These are phyloP conservation scores for Lactarius sanguifluus DNA, from an alignment of 768 basidiomycete species.

Conservation along the genomic window DNA sequence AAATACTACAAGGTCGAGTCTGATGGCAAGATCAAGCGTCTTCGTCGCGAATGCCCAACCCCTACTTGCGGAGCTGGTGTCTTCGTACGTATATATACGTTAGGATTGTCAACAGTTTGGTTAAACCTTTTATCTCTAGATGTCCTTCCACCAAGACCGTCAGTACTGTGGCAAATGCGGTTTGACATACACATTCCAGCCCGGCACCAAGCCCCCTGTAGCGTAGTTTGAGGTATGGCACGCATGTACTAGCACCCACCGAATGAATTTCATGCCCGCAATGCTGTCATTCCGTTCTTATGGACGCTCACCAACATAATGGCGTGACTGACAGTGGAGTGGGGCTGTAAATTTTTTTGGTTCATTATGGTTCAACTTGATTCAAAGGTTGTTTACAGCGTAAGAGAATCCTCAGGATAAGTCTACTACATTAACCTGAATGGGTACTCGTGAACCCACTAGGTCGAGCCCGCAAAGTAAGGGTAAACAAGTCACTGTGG, in stretches of 20 bases:
- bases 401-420: background rate
- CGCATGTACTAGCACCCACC: slow-evolving; percentile 11
- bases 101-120: background rate
- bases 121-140: slow-evolving; percentile 44
- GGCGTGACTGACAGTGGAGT: background rate
- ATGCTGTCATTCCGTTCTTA: background rate
- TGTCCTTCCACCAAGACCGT: slow-evolving; percentile 98
- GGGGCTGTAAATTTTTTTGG: background rate
- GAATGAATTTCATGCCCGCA: background rate
- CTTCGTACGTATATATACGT: slow-evolving; percentile 55
- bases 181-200: slow-evolving; percentile 80
- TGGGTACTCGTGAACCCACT: too few relatives aligned
- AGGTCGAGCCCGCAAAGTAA: background rate
- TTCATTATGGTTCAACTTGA: background rate
- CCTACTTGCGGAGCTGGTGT: slow-evolving; percentile 84
- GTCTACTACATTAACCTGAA: background rate
- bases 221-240: slow-evolving; percentile 42
- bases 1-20: slow-evolving; percentile 95
- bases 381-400: background rate
- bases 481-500: background rate
- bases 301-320: background rate
- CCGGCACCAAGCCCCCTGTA: slow-evolving; percentile 75
- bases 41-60: slow-evolving; percentile 90
- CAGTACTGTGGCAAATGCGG: slow-evolving; percentile 98
- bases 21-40: slow-evolving; percentile 99